A percentile compares a stretch with the other conserved stretches of the same genome.
Conservation (phyloP, 805 yeast genomes). For the Candida odintsovae region DNA sequence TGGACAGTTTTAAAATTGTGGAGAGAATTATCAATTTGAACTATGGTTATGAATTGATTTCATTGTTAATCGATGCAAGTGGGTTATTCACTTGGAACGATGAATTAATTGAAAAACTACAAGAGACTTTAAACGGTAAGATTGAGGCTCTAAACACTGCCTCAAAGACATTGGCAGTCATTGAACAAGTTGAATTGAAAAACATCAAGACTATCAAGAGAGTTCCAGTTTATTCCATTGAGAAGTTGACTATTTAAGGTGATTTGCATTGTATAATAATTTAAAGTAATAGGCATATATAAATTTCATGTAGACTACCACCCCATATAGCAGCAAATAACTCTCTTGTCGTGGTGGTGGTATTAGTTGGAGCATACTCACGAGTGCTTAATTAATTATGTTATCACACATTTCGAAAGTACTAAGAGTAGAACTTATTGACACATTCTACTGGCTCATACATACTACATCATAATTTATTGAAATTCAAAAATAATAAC, state of each 20-base stretch:
- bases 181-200: constrained; percentile 24
- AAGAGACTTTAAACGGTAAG: constrained; percentile 39
- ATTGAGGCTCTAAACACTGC: constrained; percentile 38
- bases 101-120: constrained; percentile 41
- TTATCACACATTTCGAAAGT: too few relatives aligned
- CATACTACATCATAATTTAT: too few relatives aligned
- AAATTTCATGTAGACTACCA: too few relatives aligned
- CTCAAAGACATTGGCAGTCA: constrained; percentile 26
- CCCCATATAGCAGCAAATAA: too few relatives aligned
- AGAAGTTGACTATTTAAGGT: constrained; percentile 30
- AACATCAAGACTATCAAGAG: constrained; percentile 31
- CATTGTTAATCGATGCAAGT: constrained; percentile 63
- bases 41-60: constrained; percentile 56
- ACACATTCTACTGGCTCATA: too few relatives aligned
- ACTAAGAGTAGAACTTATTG: too few relatives aligned
- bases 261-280: background rate
- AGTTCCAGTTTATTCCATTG: constrained; percentile 51
- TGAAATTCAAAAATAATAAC: too few relatives aligned
- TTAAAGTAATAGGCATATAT: background rate
- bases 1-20: constrained; percentile 34
- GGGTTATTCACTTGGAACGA: constrained; percentile 64
- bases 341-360: too few relatives aligned
- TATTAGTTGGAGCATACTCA: too few relatives aligned
- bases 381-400: too few relatives aligned
- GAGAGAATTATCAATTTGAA: constrained; percentile 39